Evolutionary conservation across 2,329 filamentous ascomycete species (phyloP).

Genomic region (Colletotrichum sp.): DNA sequence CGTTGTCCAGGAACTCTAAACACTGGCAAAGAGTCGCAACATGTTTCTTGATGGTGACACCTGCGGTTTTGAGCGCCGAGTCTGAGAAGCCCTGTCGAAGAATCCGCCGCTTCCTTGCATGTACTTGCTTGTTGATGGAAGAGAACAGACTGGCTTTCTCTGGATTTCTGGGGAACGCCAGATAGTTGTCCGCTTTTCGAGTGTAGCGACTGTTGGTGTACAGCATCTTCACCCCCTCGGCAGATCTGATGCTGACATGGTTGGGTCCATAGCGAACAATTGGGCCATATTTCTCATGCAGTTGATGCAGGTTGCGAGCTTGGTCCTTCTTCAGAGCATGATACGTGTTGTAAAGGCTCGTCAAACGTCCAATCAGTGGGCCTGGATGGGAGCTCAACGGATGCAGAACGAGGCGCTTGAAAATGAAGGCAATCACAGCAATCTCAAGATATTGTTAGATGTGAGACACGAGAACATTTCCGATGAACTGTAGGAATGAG

Average conservation of each 20-base stretch:
- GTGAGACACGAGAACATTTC: not conserved
- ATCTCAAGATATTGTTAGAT: not conserved
- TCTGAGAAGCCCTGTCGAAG: conserved; percentile 1
- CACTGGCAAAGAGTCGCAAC: not conserved
- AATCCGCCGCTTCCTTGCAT: not conserved
- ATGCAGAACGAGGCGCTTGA: not conserved
- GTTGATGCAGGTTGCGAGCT: not conserved
- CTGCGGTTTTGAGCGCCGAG: not conserved
- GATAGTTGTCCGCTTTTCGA: not conserved
- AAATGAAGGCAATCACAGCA: not conserved
- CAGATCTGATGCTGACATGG: conserved; percentile 5
- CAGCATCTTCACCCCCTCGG: not conserved
- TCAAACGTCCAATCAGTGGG: not conserved
- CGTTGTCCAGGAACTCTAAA: not conserved
- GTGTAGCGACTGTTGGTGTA: conserved; percentile 1
- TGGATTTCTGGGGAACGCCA: not conserved
- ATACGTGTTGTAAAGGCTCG: conserved; percentile 1
- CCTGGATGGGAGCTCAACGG: not conserved
- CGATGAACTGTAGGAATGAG: not conserved
- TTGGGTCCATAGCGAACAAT: conserved; percentile 5
- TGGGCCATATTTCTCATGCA: not conserved
- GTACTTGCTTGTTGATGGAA: conserved; percentile 3
- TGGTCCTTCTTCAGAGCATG: conserved; percentile 6
- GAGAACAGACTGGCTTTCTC: conserved; percentile 2
- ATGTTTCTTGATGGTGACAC: conserved; percentile 7